Base-by-base conservation (phyloP, 75 land plant species). In the Larix kaempferi region DNA sequence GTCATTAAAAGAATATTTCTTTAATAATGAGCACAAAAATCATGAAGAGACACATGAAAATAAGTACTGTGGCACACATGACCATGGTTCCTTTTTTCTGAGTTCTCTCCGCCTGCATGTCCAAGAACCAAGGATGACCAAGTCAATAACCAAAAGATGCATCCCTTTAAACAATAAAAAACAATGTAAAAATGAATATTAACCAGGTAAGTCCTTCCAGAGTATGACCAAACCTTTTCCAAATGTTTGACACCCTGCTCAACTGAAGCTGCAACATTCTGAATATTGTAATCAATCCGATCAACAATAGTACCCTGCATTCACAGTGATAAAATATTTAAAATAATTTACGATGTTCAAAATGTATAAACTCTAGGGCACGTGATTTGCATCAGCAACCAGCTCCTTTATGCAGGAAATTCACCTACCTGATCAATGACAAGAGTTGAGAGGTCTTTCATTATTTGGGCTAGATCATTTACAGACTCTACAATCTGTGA, bases 401-500 rank as follows among this genome's bases (percentile, higher is more conserved):
- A 62, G 25, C 27, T 62, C 16, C 29, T 27, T 26, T 62, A 21
- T 27, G 27, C 55, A 56, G 66, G 33, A 26, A 59, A 73, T 58
- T 12, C 3, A 5, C 4, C 29, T 82, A 96, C 99, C 97, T 96
- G 99, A 84, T 96, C 99, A 78, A 96, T 94, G 33, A 96, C 99
- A 59, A 96, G 91, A 15, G 92, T 90, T 15, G 99, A 96, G 39
- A 96, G 87, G 78, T 96, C 99, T 85, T 92, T 96, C 99, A 94
- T 96, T 63, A 96, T 96, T 78, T 96, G 97, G 56, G 99, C 99
- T 49, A 96, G 93, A 57, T 96, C 98, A 82, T 94, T 90, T 12
- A 96, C 99, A 17, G 99, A 96, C 77, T 96, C 93, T 76, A 94
- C 92, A 75, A 96, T 93, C 99, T 96, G 83, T 26, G 71, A 39